Evolutionary conservation across 1,284 basidiomycete species (phyloP).

Genomic region (Marasmius oreades): DNA sequence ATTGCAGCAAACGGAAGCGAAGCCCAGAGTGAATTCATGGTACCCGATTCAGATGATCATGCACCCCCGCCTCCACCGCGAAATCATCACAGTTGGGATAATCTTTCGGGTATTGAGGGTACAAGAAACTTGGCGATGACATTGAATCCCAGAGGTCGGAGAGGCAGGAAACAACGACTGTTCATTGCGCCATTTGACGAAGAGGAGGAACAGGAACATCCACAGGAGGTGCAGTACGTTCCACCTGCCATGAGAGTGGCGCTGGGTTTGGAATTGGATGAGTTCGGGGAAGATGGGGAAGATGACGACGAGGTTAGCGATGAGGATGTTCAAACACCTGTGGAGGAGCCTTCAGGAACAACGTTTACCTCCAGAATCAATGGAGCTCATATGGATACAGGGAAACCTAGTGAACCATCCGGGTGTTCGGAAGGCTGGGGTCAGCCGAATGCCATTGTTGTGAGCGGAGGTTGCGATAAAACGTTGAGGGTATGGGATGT

Average conservation of each 20-base stretch:
- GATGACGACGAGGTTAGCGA: constrained; percentile 9
- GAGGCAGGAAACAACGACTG: constrained; percentile 7
- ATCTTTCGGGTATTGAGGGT: neutral
- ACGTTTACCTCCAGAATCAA: neutral
- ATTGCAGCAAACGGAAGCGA: constrained; percentile 47
- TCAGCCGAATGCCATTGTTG: constrained; percentile 35
- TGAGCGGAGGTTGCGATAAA: constrained; percentile 83
- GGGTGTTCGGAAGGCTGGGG: constrained; percentile 60
- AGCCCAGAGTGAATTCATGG: constrained; percentile 16
- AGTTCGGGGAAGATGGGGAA: constrained; percentile 3
- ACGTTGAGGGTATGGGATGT: constrained; percentile 91
- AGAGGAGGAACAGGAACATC: constrained; percentile 2
- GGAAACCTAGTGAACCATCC: constrained; percentile 58
- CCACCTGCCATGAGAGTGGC: constrained; percentile 16
- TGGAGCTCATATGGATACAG: constrained; percentile 12
- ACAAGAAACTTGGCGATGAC: neutral
- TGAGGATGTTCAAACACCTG: neutral
- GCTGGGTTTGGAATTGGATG: constrained; percentile 13
- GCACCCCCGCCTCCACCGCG: neutral
- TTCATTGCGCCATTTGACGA: neutral
- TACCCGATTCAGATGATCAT: neutral
- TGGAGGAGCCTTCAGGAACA: neutral
- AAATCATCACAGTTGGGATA: neutral
- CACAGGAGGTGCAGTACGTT: constrained; percentile 10
- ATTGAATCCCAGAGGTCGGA: constrained; percentile 2